Conservation (phyloP, 768 basidiomycete species). For the Russula compacta region DNA sequence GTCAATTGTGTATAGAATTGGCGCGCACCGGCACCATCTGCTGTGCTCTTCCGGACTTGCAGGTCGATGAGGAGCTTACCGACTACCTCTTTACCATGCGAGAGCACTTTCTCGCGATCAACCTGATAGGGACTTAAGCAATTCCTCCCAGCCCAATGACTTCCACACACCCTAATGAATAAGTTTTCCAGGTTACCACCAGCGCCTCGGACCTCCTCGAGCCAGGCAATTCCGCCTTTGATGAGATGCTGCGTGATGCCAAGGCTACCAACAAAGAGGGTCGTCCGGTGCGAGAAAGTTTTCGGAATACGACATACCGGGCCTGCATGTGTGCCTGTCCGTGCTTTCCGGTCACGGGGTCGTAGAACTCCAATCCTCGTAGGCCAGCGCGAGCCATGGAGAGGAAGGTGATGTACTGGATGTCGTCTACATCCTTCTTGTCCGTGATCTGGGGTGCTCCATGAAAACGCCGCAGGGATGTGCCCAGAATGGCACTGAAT, state of each 20-base stretch:
- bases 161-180: constrained; percentile 46
- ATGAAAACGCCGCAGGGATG: background rate
- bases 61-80: constrained; percentile 72
- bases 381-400: constrained; percentile 82
- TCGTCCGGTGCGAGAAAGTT: background rate
- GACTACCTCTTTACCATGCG: constrained; percentile 53
- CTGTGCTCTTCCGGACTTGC: constrained; percentile 79
- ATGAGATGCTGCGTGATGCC: constrained; percentile 80
- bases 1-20: constrained; percentile 75
- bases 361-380: constrained; percentile 73
- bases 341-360: constrained; percentile 72
- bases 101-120: constrained; percentile 59
- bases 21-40: constrained; percentile 73
- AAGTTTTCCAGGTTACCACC: constrained; percentile 56
- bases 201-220: constrained; percentile 57
- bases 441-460: constrained; percentile 46
- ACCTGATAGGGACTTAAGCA: constrained; percentile 35
- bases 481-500: background rate
- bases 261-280: constrained; percentile 36
- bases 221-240: constrained; percentile 52
- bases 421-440: constrained; percentile 60
- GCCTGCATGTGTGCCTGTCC: constrained; percentile 91
- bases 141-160: background rate
- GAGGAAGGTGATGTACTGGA: constrained; percentile 74
- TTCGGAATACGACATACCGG: constrained; percentile 37